Percentiles rank a stretch among this genome's conserved stretches.
These are phyloP conservation scores for Flaveria trinervia DNA, from an alignment of 129 eudicot genomes.

Conservation along the genomic window DNA sequence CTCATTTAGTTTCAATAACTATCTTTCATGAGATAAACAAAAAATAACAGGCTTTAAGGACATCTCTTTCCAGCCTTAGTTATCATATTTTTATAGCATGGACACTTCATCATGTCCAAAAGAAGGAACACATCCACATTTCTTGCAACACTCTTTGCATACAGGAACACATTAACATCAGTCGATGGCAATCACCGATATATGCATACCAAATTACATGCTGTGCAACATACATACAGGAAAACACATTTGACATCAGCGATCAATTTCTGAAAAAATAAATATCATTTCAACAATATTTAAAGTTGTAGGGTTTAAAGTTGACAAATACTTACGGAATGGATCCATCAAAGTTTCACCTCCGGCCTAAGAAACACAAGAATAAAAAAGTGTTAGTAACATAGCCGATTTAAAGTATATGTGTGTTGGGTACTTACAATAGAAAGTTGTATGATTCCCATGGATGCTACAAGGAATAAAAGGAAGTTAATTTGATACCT, in stretches of 20 bases:
- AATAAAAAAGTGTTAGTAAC: neutral
- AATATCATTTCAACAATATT: too few relatives aligned
- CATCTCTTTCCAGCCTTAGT: neutral
- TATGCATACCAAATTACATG: neutral
- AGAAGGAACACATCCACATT: neutral
- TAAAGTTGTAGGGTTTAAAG: too few relatives aligned
- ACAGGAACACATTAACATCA: neutral
- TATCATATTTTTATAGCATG: neutral
- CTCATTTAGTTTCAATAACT: too few relatives aligned
- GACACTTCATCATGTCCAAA: neutral
- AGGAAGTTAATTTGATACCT: neutral
- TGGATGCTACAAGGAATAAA: neutral
- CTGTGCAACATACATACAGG: neutral
- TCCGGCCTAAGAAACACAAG: neutral
- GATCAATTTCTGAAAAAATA: too few relatives aligned
- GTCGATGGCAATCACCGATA: neutral
- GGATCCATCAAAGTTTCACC: neutral
- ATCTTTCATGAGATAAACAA: neutral
- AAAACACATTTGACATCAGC: neutral
- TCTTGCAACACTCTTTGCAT: neutral
- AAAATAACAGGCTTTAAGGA: neutral
- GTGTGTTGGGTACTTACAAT: neutral
- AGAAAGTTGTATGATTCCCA: neutral
- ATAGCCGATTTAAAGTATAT: neutral
- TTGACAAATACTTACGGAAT: neutral